Evolutionary conservation across 1,139 yeast species (phyloP), one percentile per base, ranked within the genome.

Genomic region (Lipomyces yarrowii): DNA sequence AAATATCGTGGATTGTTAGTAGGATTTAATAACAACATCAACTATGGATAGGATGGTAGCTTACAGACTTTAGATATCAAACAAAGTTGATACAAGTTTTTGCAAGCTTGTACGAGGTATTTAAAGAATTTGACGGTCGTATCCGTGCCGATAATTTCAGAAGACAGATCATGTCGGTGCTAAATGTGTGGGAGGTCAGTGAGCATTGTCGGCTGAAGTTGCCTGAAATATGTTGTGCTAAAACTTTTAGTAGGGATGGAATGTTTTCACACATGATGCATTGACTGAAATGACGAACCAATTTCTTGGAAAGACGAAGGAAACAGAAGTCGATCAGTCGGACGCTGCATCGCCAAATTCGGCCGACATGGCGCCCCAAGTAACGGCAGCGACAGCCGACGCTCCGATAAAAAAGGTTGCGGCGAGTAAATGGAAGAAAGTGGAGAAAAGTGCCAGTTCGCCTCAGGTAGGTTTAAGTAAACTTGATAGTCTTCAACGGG

Each of bases 121-220:
- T 59, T 21, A 57, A 37, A 21, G 35, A 60, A 4, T 65, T 70
- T 37, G 70, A 69, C 32, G 70, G 70, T 13, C 59, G 71, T 37
- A 63, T 70, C n/a, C 58, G 61, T 37, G 71, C 67, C 18, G 70
- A 64, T 53, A 69, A 60, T 53, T 68, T 65, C 52, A 46, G 62
- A 42, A 57, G 68, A 3, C 70, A 65, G 55, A 58, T 69, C 8
- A 33, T 63, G 55, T 35, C 68, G 13, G 63, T 70, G 23, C 15
- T 65, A n/a, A 57, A 48, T 18, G 67, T 70, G 5, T 66, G 72
- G 67, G 70, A 70, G 64, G 67, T 64, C 18, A n/a, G 65, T 42
- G 15, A 55, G 15, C n/a, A 21, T 26, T 13, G 37, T 8, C 11
- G 30, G 10, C 35, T 21, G 11, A 18, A 46, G 32, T 59, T 56